These are phyloP conservation scores for Patellaria atrata DNA, from an alignment of 495 filamentous ascomycete species.

Conservation along the genomic window DNA sequence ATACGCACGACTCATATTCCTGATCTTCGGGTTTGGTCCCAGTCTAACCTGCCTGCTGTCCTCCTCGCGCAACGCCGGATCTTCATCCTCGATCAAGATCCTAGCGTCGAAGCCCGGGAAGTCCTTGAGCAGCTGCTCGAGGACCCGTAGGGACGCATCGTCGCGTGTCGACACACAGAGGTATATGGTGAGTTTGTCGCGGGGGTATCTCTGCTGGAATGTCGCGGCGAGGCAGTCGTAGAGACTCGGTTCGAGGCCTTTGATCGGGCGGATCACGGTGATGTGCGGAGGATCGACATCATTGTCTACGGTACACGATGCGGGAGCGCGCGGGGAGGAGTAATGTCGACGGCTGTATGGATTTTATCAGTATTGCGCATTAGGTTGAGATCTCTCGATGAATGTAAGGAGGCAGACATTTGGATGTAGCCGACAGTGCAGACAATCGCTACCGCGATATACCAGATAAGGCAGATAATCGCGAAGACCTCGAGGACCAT, in stretches of 20 bases:
- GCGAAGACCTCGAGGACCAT: background rate
- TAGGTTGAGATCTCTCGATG: background rate
- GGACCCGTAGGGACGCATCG: slow-evolving; percentile 66
- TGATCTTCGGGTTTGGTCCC: slow-evolving; percentile 95
- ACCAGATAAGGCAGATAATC: slow-evolving; percentile 41
- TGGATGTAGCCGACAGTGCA: slow-evolving; percentile 44
- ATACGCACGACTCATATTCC: slow-evolving; percentile 91
- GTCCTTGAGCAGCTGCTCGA: slow-evolving; percentile 54
- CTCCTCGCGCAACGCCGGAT: slow-evolving; percentile 45
- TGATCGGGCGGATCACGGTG: slow-evolving; percentile 84
- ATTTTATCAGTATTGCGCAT: background rate
- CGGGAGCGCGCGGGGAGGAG: slow-evolving; percentile 7
- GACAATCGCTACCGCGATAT: slow-evolving; percentile 37
- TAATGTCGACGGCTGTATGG: slow-evolving; percentile 14
- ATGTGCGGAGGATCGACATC: slow-evolving; percentile 46
- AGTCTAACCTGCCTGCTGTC: slow-evolving; percentile 39
- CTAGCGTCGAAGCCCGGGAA: slow-evolving; percentile 60
- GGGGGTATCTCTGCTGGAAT: slow-evolving; percentile 71
- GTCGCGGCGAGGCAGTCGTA: slow-evolving; percentile 89
- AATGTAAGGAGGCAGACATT: slow-evolving; percentile 34
- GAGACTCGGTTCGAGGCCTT: slow-evolving; percentile 78
- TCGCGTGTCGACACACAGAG: slow-evolving; percentile 66
- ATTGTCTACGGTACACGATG: slow-evolving; percentile 7
- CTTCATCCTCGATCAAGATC: slow-evolving; percentile 76
- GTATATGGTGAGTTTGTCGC: slow-evolving; percentile 59